Evolutionary conservation across 2,329 filamentous ascomycete genomes (phyloP), one percentile per base, ranked within the genome.

Genomic region (Grosmannia clavigera): DNA sequence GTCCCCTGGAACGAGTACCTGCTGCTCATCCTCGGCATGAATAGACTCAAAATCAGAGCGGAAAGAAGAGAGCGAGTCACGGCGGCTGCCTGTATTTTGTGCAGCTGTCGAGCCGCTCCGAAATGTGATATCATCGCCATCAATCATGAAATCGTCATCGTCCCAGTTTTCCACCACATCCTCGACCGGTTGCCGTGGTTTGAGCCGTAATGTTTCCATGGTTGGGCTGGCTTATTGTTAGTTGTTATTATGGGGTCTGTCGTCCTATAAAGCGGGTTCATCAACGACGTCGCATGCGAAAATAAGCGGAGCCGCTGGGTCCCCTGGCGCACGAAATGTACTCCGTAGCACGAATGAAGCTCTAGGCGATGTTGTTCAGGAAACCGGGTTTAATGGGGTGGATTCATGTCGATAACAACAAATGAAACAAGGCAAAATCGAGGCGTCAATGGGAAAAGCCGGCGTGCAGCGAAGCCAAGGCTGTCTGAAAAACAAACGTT

Each of bases 21-120:
- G 90, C 77, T 86, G 91, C 72, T 96, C 90, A 68, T 96, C 90
- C 68, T 95, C 90, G 63, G 85, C 88, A 60, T 82, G 81, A 65
- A 84, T 77, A 1, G 86, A 90, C 58, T 90, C 87, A 55, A 90
- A 81, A 69, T 95, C 92, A 59, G 90, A 96, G 67, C 87, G 87
- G 67, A 90, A 83, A 22, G 91, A 95, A 1, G 92, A 96, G 60
- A 87, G 83, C 22, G 88, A 91, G 67, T 91, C 87, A 64, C 88
- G 83, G 63, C 83, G 81, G 63, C 83, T 80, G 62, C 74, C 74
- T 35, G 74, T 73, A 40, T 70, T 69, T 61, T 75, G 77, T 61
- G 74, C 68, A 46, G 73, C 75, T 27, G 63, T 64, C 43, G 76
- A 75, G 33, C 78, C 78, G 69, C 78, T 81, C 66, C 78, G 76